Percentiles rank a stretch among this genome's conserved stretches.
These are phyloP conservation scores for Hyaloperonospora brassicae DNA, from an alignment of 352 stramenopile genomes.

Conservation along the genomic window DNA sequence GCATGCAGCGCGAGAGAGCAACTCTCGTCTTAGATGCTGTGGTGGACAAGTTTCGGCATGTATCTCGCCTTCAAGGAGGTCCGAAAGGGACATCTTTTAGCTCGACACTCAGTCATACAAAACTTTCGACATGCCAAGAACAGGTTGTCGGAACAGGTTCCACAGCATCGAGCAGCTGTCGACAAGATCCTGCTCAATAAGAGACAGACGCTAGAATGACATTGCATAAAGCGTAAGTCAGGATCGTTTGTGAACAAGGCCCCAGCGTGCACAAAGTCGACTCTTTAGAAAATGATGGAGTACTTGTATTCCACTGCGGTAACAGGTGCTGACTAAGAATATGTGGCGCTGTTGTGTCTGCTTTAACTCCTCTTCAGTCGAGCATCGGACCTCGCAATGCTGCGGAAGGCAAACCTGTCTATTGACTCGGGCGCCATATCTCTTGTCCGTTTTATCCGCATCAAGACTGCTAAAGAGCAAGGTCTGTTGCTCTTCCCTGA, in stretches of 20 bases:
- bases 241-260: no score
- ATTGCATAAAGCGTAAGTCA: no score
- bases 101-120: slow-evolving; percentile 6
- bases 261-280: no score
- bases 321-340: slow-evolving; percentile 20
- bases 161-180: slow-evolving; percentile 1
- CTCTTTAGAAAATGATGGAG: no score
- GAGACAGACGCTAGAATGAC: slow-evolving; percentile 7
- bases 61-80: not conserved
- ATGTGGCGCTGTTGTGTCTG: slow-evolving; percentile 18
- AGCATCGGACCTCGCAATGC: no score
- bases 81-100: not conserved
- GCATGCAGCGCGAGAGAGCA: no score
- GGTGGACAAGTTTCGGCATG: no score
- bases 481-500: not conserved
- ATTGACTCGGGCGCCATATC: slow-evolving; percentile 18
- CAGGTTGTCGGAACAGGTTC: slow-evolving; percentile 14
- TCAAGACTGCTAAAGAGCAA: slow-evolving; percentile 8
- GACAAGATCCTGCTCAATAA: slow-evolving; percentile 15
- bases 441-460: slow-evolving; percentile 7
- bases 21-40: no score
- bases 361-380: slow-evolving; percentile 29
- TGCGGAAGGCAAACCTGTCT: no score
- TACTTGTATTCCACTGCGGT: slow-evolving; percentile 6
- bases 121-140: slow-evolving; percentile 18